Conservation (phyloP, 352 stramenopile genomes). For the Globisporangium sylvaticum region DNA sequence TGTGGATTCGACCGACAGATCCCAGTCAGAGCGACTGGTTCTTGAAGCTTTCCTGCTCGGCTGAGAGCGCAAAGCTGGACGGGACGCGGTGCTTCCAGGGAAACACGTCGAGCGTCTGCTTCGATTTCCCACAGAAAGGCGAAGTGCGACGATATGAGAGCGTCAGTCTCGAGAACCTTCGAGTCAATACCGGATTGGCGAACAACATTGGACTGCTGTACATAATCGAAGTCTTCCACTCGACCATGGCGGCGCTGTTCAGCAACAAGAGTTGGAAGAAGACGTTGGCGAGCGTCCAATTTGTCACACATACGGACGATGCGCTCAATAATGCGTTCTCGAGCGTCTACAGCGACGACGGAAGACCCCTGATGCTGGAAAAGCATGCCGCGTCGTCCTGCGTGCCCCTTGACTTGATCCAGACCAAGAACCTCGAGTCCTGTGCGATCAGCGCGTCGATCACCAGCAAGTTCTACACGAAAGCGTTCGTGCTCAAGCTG, state of each 20-base stretch:
- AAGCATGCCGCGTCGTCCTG: conserved; percentile 6
- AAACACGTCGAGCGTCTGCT: conserved; percentile 22
- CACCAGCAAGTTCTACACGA: conserved; percentile 22
- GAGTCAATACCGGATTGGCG: conserved; percentile 15
- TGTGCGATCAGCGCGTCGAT: conserved; percentile 23
- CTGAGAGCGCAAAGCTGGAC: conserved; percentile 17
- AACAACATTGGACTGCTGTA: conserved; percentile 29
- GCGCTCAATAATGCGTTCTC: conserved; percentile 23
- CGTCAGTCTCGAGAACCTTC: conserved; percentile 16
- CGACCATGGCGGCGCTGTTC: conserved; percentile 23
- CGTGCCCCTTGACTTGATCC: conserved; percentile 12
- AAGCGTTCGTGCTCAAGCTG: conserved; percentile 26
- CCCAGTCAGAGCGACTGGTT: conserved; percentile 18
- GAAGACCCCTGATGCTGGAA: conserved; percentile 20
- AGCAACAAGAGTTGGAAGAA: conserved; percentile 29
- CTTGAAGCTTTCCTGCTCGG: conserved; percentile 22
- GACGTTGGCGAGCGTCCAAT: conserved; percentile 23
- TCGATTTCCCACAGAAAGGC: conserved; percentile 22
- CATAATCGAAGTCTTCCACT: conserved; percentile 28
- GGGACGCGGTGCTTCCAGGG: conserved; percentile 26
- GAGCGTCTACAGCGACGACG: conserved; percentile 20
- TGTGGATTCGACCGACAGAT: conserved; percentile 27
- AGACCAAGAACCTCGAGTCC: conserved; percentile 27
- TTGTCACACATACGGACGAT: conserved; percentile 3
- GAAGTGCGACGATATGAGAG: conserved; percentile 20